phyloP scores from a whole-genome alignment of 768 basidiomycete genomes.

The Pisolithus sp. region DNA sequence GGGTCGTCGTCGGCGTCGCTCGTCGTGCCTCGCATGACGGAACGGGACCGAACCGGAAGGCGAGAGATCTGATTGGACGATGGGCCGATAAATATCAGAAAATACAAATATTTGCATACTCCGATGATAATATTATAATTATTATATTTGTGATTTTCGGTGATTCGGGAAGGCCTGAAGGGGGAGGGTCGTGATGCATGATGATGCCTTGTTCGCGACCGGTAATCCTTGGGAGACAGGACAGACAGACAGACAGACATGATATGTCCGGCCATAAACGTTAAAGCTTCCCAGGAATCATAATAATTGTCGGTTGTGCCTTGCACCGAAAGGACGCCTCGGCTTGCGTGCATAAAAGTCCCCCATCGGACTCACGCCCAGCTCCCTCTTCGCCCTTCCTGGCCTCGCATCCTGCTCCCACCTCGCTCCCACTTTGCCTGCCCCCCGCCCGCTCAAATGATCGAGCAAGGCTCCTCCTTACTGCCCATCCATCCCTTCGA shows the following conservation, averaged over 20 bases:
- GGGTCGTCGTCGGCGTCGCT: neutral
- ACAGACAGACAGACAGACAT: neutral
- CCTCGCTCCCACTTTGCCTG: slow-evolving; percentile 1
- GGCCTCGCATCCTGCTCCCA: neutral
- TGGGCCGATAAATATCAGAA: neutral
- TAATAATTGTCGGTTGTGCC: slow-evolving; percentile 11
- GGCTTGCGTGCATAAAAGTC: neutral
- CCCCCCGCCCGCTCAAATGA: slow-evolving; percentile 38
- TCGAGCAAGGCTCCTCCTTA: slow-evolving; percentile 41
- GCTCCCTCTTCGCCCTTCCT: slow-evolving; percentile 8
- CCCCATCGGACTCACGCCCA: slow-evolving; percentile 2
- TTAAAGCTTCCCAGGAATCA: slow-evolving; percentile 30
- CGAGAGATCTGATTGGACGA: slow-evolving; percentile 4
- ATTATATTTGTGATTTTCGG: neutral
- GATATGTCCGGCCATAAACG: slow-evolving; percentile 26
- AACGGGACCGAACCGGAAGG: slow-evolving; percentile 10
- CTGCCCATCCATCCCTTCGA: slow-evolving; percentile 50
- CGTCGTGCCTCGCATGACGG: neutral
- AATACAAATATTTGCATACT: neutral
- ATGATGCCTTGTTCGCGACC: slow-evolving; percentile 34
- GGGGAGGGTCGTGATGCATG: too few species aligned
- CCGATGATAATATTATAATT: neutral
- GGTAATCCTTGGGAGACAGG: slow-evolving; percentile 24
- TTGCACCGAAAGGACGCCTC: slow-evolving; percentile 1
- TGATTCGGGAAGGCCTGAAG: neutral